Evolutionary conservation across 1,284 basidiomycete genomes (phyloP), one percentile per base, ranked within the genome.

Genomic region (Kalmanozyma brasiliensis): DNA sequence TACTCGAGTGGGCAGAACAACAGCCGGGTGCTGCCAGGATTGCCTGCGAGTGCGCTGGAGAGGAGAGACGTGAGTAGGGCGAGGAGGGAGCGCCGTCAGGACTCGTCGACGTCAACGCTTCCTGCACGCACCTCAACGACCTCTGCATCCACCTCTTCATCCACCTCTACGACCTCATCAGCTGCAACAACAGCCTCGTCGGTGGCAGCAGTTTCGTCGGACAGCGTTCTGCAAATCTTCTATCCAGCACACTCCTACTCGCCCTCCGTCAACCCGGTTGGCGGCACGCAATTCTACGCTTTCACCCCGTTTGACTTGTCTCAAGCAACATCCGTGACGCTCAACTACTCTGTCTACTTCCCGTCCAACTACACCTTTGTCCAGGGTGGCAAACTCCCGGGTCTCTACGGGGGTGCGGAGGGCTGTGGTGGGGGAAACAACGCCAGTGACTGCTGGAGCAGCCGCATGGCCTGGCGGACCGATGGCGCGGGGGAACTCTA

Each of bases 401-500:
- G 84, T 16, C 60, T 84, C 8, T 83, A 82, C 55, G 83, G 83
- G 5, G 82, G 82, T 8, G 38, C 86, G 8, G 71, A 76, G 8
- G 74, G 73, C 8, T 85, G 84, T 69, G 82, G 81, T 2, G 84
- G 84, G 8, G 84, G 84, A 2, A 73, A 82, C 44, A 56, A 74
- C 24, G 82, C 84, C 19, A 61, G 72, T n/a, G 58, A 59, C 19
- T 84, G 84, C 69, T 85, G 83, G 79, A 81, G 78, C 17, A 74
- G 79, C 1, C 59, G 84, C 34, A 66, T 84, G 53, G 85, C 85
- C 81, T 85, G 83, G 82, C 42, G 82, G 30, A 33, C 69, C 2
- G 63, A 52, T 16, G 68, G 63, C 4, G 16, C 32, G 8, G 82
- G 82, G 2, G 83, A 83, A 47, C 82, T 91, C 23, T 92, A 92